Base-by-base conservation (phyloP, 2,329 filamentous ascomycete genomes). In the Xylaria polymorpha region DNA sequence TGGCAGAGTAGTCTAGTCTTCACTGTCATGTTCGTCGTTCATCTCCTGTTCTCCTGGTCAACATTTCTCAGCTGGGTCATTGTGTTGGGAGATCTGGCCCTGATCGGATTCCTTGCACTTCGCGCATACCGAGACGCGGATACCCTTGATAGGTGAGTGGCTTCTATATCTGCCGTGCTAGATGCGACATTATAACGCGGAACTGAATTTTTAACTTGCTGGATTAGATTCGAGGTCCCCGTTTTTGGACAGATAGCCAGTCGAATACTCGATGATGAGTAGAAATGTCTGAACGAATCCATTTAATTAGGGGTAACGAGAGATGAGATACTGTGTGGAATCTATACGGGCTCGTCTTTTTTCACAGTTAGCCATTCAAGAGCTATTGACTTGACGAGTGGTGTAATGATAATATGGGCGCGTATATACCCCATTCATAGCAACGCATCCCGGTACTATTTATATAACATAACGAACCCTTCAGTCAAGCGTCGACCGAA, bases 1-100 rank as follows among this genome's bases (percentile, higher is more conserved):
- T 99, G 96, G 95, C 96, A 99, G 82, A 93, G 92, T 7, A 91
- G 91, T 72, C 85, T 97, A 76, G 81, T 97, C 3, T 98, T 97
- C 80, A 91, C 92, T 0, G 87, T 87, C 58, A 77, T 89, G 67
- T 88, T 94, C 80, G 81, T 97, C 61, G 74, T 98, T 29, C 95
- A 98, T 78, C 86, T 98, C 44, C 83, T 98, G 50, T 91, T 98
- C 80, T 91, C 90, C 14, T 97, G 94, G 92, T 95, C 93, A 29
- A 86, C 85, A 1, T 90, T 97, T 64, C 83, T 98, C 1, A 94
- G 92, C 70, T 98, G 94, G 92, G 79, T 95, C 22, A 82, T 99
- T 61, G 90, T 98, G 71, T 80, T 93, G 10, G 86, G 86, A 25
- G 95, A 99, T 79, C 70, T 98, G 22, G 86, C 80, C 0, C 81